phyloP scores from a whole-genome alignment of 192 early-diverging fungal genomes.

The Martensiomyces pterosporus region DNA sequence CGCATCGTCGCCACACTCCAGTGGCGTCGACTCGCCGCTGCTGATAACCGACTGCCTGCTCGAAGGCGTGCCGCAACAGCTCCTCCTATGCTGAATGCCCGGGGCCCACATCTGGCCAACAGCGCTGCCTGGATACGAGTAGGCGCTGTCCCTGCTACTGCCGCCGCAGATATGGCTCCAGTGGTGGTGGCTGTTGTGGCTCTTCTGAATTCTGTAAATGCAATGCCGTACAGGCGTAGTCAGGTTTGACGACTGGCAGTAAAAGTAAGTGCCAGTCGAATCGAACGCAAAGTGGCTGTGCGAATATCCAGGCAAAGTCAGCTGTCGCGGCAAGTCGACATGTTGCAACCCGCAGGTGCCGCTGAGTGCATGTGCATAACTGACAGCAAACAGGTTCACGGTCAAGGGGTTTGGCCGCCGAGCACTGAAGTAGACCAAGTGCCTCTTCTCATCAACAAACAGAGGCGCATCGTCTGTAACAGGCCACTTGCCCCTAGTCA shows the following conservation, averaged over 20 bases:
- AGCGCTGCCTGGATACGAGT: too few species aligned
- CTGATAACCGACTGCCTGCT: too few species aligned
- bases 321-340: neutral
- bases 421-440: constrained; percentile 15
- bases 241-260: constrained; percentile 23
- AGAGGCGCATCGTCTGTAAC: constrained; percentile 12
- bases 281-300: constrained; percentile 17
- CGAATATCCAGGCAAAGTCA: constrained; percentile 13
- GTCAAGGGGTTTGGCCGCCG: constrained; percentile 16
- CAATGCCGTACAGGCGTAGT: constrained; percentile 9
- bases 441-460: constrained; percentile 12
- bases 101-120: too few species aligned
- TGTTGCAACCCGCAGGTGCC: neutral
- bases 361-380: constrained; percentile 3
- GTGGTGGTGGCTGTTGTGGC: neutral
- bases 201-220: constrained; percentile 5
- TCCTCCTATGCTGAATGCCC: too few species aligned
- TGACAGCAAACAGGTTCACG: constrained; percentile 5
- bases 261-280: constrained; percentile 5
- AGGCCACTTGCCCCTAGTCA: constrained; percentile 13
- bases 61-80: too few species aligned
- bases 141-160: too few species aligned
- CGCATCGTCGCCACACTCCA: too few species aligned
- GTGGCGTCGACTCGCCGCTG: too few species aligned
- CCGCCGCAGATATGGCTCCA: too few species aligned